Evolutionary conservation across 495 filamentous ascomycete genomes (phyloP).

Genomic region (Neurospora terricola): DNA sequence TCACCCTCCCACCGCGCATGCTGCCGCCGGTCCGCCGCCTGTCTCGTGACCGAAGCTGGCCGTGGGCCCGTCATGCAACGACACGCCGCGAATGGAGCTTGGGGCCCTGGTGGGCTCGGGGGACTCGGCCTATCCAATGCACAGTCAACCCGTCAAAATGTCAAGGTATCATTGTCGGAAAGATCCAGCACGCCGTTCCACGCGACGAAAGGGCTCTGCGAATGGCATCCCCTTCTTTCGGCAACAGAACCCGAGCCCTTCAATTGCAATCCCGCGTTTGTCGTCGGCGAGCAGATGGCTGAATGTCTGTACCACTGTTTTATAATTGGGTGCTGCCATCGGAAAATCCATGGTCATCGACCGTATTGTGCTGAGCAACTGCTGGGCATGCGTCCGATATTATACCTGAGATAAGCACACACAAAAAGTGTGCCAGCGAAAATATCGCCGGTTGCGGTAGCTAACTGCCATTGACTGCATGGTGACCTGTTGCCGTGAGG

Average conservation of each 20-base stretch:
- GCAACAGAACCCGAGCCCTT: not conserved
- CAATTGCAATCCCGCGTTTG: not conserved
- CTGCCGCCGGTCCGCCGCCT: not conserved
- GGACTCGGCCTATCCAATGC: not conserved
- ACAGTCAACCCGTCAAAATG: not conserved
- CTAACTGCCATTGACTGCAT: not conserved
- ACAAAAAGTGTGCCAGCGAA: not conserved
- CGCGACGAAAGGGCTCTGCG: not conserved
- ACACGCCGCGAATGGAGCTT: not conserved
- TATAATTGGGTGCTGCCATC: not conserved
- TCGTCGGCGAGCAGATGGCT: not conserved
- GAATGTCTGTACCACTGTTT: not conserved
- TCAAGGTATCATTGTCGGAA: not conserved
- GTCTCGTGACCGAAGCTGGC: not conserved
- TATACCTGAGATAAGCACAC: not conserved
- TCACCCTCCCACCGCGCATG: not conserved
- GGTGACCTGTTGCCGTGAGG: not conserved
- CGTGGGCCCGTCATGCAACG: not conserved
- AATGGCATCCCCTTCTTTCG: not conserved
- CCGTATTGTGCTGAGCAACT: not conserved
- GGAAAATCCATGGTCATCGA: not conserved
- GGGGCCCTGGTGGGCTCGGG: not conserved
- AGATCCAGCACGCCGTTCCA: not conserved
- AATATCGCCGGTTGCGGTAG: not conserved
- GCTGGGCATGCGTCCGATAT: not conserved